phyloP scores from a whole-genome alignment of 1,284 basidiomycete species.

The Tausonia pullulans region DNA sequence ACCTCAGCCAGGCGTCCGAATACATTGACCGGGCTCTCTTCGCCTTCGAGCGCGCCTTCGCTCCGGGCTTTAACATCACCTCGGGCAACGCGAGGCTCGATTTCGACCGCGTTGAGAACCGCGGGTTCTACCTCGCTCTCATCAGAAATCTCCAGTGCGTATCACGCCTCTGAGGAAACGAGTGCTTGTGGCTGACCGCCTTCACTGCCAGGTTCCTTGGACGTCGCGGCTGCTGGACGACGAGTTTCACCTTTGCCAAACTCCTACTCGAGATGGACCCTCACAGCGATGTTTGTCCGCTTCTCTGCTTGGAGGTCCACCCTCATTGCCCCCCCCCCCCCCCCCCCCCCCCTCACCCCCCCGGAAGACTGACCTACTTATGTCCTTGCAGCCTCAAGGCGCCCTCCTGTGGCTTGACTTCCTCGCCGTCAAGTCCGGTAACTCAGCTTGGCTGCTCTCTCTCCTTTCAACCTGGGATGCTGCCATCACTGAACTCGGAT shows the following conservation, averaged over 20 bases:
- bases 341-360: not conserved
- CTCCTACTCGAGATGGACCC: constrained; percentile 72
- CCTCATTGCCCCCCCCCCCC: not conserved
- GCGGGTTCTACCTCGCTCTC: constrained; percentile 61
- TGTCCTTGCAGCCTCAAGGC: constrained; percentile 60
- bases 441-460: constrained; percentile 65
- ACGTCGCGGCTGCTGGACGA: constrained; percentile 73
- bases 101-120: constrained; percentile 71
- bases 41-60: constrained; percentile 74
- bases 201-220: constrained; percentile 52
- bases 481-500: constrained; percentile 19
- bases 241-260: constrained; percentile 77
- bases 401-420: constrained; percentile 72
- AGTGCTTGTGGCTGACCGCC: constrained; percentile 14
- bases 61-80: constrained; percentile 70
- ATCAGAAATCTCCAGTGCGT: constrained; percentile 20
- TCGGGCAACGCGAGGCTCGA: constrained; percentile 68
- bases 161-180: not conserved
- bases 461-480: constrained; percentile 44
- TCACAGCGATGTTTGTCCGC: constrained; percentile 32
- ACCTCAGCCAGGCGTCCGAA: constrained; percentile 70
- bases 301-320: not conserved
- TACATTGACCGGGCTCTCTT: constrained; percentile 77
- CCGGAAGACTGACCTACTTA: not conserved
- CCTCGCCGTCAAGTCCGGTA: constrained; percentile 65